Percentiles rank a stretch among this genome's conserved stretches.
Conservation (phyloP, 768 basidiomycete genomes). For the Boletus coccyginus region DNA sequence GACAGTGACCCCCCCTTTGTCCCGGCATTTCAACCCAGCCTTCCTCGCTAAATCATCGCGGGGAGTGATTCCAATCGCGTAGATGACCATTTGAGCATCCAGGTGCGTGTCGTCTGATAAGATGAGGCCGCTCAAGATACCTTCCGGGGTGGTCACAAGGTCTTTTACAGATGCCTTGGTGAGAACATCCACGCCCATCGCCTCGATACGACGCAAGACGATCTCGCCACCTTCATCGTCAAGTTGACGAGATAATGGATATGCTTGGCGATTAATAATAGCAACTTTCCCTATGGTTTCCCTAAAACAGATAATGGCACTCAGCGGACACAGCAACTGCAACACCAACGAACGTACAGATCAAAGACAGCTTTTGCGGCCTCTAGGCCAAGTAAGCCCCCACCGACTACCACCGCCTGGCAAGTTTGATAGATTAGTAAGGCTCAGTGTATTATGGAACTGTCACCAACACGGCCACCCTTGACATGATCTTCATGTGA, state of each 20-base stretch:
- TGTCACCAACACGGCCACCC: slow-evolving; percentile 21
- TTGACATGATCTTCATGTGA: slow-evolving; percentile 45
- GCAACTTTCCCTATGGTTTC: slow-evolving; percentile 44
- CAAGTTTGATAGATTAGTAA: background rate
- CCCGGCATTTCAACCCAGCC: slow-evolving; percentile 48
- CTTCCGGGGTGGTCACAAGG: slow-evolving; percentile 36
- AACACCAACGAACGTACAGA: slow-evolving; percentile 29
- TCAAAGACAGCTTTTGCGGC: slow-evolving; percentile 73
- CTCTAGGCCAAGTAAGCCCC: slow-evolving; percentile 70
- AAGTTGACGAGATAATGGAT: slow-evolving; percentile 57
- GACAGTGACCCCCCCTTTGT: slow-evolving; percentile 56
- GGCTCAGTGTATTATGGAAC: background rate
- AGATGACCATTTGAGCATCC: slow-evolving; percentile 56
- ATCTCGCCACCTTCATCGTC: slow-evolving; percentile 59
- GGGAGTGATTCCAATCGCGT: slow-evolving; percentile 68
- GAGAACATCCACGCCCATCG: slow-evolving; percentile 56
- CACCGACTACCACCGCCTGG: slow-evolving; percentile 50
- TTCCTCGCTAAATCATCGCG: slow-evolving; percentile 62
- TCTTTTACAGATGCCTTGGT: slow-evolving; percentile 39
- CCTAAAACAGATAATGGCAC: background rate
- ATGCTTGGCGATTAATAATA: slow-evolving; percentile 51
- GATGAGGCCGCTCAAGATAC: slow-evolving; percentile 46
- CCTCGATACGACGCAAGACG: slow-evolving; percentile 56
- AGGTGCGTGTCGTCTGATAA: slow-evolving; percentile 47
- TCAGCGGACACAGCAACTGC: background rate